A percentile compares a stretch with the other conserved stretches of the same genome.
Conservation (phyloP, 2,329 filamentous ascomycete species). For the Neopestalotiopsis clavispora region DNA sequence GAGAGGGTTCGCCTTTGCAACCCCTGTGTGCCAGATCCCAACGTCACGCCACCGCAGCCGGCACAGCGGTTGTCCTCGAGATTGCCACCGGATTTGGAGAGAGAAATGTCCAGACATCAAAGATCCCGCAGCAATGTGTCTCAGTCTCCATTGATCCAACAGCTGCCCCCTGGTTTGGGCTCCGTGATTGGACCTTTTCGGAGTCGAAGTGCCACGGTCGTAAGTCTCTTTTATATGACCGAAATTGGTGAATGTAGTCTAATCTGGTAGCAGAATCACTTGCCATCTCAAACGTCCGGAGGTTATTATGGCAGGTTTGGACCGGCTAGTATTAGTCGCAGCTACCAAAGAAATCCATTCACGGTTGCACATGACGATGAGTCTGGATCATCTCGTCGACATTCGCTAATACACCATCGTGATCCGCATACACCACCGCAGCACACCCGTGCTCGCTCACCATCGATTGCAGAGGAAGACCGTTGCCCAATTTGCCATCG, state of each 20-base stretch:
- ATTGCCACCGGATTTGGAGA: slow-evolving; percentile 35
- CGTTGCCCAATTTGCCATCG: slow-evolving; percentile 79
- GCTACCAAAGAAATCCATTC: too few relatives aligned
- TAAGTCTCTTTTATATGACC: slow-evolving; percentile 34
- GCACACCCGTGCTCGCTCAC: slow-evolving; percentile 27
- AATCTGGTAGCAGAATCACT: not conserved
- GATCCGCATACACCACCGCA: too few relatives aligned
- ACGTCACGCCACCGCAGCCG: slow-evolving; percentile 58
- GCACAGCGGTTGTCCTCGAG: slow-evolving; percentile 36
- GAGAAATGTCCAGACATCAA: slow-evolving; percentile 40
- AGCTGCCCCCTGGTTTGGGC: too few relatives aligned
- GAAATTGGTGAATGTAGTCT: not conserved
- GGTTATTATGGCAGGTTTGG: too few relatives aligned
- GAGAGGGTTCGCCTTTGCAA: slow-evolving; percentile 66
- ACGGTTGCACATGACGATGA: too few relatives aligned
- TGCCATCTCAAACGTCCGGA: not conserved
- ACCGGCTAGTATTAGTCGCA: too few relatives aligned
- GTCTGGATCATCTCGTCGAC: too few relatives aligned
- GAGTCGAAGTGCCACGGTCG: slow-evolving; percentile 56
- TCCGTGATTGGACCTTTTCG: slow-evolving; percentile 43
- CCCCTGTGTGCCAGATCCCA: slow-evolving; percentile 66
- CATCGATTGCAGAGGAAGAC: slow-evolving; percentile 71
- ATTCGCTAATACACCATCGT: too few relatives aligned
- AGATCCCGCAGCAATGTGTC: slow-evolving; percentile 51
- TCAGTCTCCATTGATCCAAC: slow-evolving; percentile 30